Conservation (phyloP, 106 monocot species). For the Allium fistulosum region DNA sequence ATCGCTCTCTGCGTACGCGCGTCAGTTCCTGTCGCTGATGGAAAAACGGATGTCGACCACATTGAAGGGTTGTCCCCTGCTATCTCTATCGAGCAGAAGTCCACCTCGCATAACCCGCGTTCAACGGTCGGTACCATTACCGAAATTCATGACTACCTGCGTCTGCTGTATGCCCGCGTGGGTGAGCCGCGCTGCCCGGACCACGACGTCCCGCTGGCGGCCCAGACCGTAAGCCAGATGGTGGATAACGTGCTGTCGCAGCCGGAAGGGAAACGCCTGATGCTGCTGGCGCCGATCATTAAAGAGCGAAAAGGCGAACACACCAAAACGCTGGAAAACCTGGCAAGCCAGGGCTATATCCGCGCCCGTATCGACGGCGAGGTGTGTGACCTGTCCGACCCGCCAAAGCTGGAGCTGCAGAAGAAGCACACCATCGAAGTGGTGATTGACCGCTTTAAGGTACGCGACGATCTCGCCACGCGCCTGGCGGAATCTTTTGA, state of each 20-base stretch:
- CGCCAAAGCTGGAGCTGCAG: too few relatives aligned
- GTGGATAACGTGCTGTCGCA: not conserved
- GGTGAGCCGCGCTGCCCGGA: slow-evolving; percentile 3
- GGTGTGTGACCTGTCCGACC: not conserved
- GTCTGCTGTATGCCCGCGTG: slow-evolving; percentile 2
- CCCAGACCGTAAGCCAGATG: not conserved
- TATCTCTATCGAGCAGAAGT: slow-evolving; percentile 2
- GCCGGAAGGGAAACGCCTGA: not conserved
- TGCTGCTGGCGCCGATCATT: slow-evolving; percentile 2
- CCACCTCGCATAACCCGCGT: not conserved
- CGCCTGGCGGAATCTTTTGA: slow-evolving; percentile 5
- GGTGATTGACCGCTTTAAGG: not conserved
- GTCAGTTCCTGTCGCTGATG: not conserved
- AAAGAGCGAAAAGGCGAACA: not conserved
- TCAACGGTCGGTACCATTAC: slow-evolving; percentile 3
- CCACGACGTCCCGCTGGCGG: not conserved
- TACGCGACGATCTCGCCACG: not conserved
- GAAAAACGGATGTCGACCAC: not conserved
- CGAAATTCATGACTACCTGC: slow-evolving; percentile 6
- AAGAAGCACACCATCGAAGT: not conserved
- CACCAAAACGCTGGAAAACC: not conserved
- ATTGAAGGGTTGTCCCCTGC: slow-evolving; percentile 6
- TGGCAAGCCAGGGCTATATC: not conserved
- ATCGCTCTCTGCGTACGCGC: slow-evolving; percentile 1
- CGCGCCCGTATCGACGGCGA: slow-evolving; percentile 1